Evolutionary conservation across 306 rosid genomes (phyloP), one percentile per base, ranked within the genome.

Genomic region (Sicyos edulis): DNA sequence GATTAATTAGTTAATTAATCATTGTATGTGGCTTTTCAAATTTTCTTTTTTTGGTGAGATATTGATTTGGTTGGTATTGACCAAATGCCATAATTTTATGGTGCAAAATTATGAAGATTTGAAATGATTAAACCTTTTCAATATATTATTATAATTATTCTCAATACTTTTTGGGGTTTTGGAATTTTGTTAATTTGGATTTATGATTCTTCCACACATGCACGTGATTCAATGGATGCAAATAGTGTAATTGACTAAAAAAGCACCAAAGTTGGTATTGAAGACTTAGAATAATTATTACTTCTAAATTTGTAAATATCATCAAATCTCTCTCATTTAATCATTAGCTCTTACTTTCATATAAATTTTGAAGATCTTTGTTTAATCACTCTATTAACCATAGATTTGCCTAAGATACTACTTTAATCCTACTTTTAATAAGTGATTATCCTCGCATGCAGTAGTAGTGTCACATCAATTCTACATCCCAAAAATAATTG

Each of bases 171-270:
- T 17, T 45, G 17, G 34, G 34, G 37, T 66, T 44, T 66, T 66
- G 72, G 72, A 66, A 45, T 45, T 64, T 64, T 64, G 52, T 64
- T 42, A 9, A 19, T 42, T 64, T 64, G 29, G 53, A 42, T 17
- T 57, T 19, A 17, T 19, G 72, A 45, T 66, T 44, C 19, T 66
- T 66, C 54, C 55, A 45, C 72, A 44, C 12, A 66, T 66, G 72
- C 72, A 66, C 37, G 72, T 66, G 72, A 66, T 45, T 66, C 72
- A 66, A 66, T 19, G 72, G 54, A 42, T 66, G 34, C 11, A 11
- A 66, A 66, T 45, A 66, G 55, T 66, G 37, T 66, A 10, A 66
- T 45, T 66, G 72, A 66, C 71, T 29, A 40, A 64, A 4, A 34
- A 34, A 4, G 40, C 40, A 34, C 40, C 19, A 26, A 59, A 29